A percentile compares a stretch with the other conserved stretches of the same genome.
These are phyloP conservation scores for Talaromyces marneffei DNA, from an alignment of 2,329 filamentous ascomycete species.

Conservation along the genomic window DNA sequence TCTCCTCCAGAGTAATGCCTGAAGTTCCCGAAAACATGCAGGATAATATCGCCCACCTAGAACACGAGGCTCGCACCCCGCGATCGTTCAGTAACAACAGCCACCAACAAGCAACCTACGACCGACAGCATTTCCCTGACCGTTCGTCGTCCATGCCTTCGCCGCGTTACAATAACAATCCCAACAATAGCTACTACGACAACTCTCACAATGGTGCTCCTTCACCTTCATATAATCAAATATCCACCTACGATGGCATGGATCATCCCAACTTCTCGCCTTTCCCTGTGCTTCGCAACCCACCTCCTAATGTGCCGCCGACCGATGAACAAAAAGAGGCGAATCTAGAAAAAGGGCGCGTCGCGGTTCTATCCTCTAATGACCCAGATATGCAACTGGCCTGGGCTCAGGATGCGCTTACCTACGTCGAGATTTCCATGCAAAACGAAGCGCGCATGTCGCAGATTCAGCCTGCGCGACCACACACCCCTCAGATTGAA, in stretches of 20 bases:
- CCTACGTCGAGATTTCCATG: conserved; percentile 77
- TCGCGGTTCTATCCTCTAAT: conserved; percentile 82
- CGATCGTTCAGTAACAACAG: conserved; percentile 34
- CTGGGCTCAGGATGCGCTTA: conserved; percentile 89
- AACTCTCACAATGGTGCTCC: conserved; percentile 17
- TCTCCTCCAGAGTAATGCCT: conserved; percentile 67
- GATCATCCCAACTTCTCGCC: conserved; percentile 77
- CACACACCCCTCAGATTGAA: conserved; percentile 77
- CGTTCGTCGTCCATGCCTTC: conserved; percentile 30
- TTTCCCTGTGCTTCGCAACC: conserved; percentile 75
- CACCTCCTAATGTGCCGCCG: conserved; percentile 81
- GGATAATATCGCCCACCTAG: conserved; percentile 84
- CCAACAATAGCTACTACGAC: conserved; percentile 20
- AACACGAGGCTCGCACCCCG: conserved; percentile 61
- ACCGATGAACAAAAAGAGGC: conserved; percentile 92
- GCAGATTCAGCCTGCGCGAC: conserved; percentile 54
- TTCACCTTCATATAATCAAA: conserved; percentile 45
- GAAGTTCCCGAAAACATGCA: conserved; percentile 97
- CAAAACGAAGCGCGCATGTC: conserved; percentile 68
- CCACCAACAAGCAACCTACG: conserved; percentile 22
- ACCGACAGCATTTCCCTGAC: conserved; percentile 30
- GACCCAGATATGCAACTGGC: conserved; percentile 94
- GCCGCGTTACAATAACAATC: conserved; percentile 13
- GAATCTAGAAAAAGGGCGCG: conserved; percentile 75
- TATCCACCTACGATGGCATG: conserved; percentile 43